Base-by-base conservation (phyloP, 768 basidiomycete species). In the Dentipellis sp. region DNA sequence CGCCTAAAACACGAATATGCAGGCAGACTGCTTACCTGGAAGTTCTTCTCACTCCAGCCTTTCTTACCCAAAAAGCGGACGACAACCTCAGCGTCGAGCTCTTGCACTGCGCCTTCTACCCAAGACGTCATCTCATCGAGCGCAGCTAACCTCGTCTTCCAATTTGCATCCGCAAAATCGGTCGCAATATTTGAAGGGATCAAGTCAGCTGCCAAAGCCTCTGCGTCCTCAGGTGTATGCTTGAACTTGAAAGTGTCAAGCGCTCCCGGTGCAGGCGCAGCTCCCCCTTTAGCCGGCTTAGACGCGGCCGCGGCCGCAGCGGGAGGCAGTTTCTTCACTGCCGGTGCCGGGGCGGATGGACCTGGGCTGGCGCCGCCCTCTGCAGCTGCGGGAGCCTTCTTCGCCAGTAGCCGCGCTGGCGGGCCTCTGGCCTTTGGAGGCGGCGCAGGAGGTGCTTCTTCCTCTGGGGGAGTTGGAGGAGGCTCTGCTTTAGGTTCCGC, bases 41-140 rank as follows among this genome's bases (percentile, higher is more conserved):
- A 99, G 65, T 98, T 99, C 76, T 97, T 98, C 73, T 99, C 97
- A n/a, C 78, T 80, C 94, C 93, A 97, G 2, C 94, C 93, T 60
- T 90, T 92, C 76, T 95, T 98, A 3, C 81, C 85, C 57, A 98
- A 71, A 61, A 88, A 85, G 22, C 95, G 79, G 17, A 97, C 81
- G 38, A 99, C 64, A 4, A 99, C 82, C 69, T 99, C 97, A 11
- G 87, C 83, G 61, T 99, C 95, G 1, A 90, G 71, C 0, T 76
- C 74, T 36, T 79, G 76, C 11, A 83, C 78, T 29, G 78, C 76
- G 0, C 75, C 78, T 57, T 92, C 85, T 4, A 93, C 71, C 95
- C 97, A 98, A 4, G 74, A 70, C 1, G 78, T 75, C 83, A 98
- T 79, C 66, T 88, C 89, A 55, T 97, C 94, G 21, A 94, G 74